Percentiles rank a stretch among this genome's conserved stretches.
phyloP scores from a whole-genome alignment of 1,284 basidiomycete genomes.

The Marasmius sp. region DNA sequence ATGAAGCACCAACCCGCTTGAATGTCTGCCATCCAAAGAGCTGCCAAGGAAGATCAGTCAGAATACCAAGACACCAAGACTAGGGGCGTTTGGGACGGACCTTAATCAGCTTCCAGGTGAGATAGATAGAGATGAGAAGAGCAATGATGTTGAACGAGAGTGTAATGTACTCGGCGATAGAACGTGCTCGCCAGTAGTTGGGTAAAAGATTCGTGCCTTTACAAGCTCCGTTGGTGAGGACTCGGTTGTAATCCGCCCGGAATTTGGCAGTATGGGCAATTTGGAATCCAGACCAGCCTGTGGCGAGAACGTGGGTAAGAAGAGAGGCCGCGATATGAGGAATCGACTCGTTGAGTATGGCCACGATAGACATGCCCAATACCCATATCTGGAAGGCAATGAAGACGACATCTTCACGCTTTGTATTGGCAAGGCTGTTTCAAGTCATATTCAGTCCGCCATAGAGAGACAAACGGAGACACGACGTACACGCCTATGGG shows the following conservation, averaged over 20 bases:
- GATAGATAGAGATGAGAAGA: slow-evolving; percentile 56
- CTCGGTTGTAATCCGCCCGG: slow-evolving; percentile 49
- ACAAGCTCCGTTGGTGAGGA: slow-evolving; percentile 68
- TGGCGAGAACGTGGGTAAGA: slow-evolving; percentile 70
- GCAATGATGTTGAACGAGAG: slow-evolving; percentile 62
- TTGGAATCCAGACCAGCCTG: slow-evolving; percentile 69
- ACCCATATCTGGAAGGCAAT: slow-evolving; percentile 81
- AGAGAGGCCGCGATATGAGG: slow-evolving; percentile 74
- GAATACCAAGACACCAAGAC: neutral
- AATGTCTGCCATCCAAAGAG: slow-evolving; percentile 82
- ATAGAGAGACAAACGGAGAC: neutral
- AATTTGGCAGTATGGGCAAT: slow-evolving; percentile 59
- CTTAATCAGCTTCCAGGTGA: slow-evolving; percentile 76
- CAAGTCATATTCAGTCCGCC: neutral
- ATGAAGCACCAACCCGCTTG: slow-evolving; percentile 79
- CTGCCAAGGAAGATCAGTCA: slow-evolving; percentile 33
- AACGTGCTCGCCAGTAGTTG: slow-evolving; percentile 58
- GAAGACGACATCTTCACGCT: slow-evolving; percentile 76
- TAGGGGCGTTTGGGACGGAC: slow-evolving; percentile 32
- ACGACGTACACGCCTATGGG: slow-evolving; percentile 59
- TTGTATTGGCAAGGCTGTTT: slow-evolving; percentile 63
- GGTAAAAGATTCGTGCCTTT: slow-evolving; percentile 48
- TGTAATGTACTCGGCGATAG: slow-evolving; percentile 60
- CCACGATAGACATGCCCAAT: slow-evolving; percentile 75
- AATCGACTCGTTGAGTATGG: slow-evolving; percentile 78